These are phyloP conservation scores for Juncus effusus DNA, from an alignment of 176 grass and related monocot genomes.

Conservation along the genomic window DNA sequence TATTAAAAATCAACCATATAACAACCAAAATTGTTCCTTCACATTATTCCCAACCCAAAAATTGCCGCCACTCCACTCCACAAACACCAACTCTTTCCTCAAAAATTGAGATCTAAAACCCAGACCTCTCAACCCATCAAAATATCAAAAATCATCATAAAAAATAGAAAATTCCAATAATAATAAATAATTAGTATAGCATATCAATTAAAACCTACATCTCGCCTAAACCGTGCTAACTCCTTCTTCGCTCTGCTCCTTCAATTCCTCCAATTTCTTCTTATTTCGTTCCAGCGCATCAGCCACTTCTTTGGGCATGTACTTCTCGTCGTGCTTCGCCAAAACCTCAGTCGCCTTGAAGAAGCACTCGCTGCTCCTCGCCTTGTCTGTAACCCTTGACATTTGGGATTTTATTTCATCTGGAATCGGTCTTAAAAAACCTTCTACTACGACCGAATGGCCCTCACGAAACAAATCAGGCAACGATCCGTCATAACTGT, in stretches of 20 bases:
- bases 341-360: conserved; percentile 76
- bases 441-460: conserved; percentile 91
- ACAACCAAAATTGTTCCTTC: conserved; percentile 20
- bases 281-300: conserved; percentile 91
- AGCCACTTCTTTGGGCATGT: conserved; percentile 98
- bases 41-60: conserved; percentile 43
- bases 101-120: conserved; percentile 13
- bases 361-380: conserved; percentile 52
- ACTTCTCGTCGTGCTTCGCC: conserved; percentile 99
- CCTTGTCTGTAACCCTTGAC: conserved; percentile 61
- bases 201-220: too few species aligned
- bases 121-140: neutral
- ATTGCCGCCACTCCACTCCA: conserved; percentile 7
- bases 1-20: conserved; percentile 25
- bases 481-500: conserved; percentile 62
- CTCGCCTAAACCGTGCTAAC: too few species aligned
- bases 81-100: too few species aligned
- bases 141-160: neutral
- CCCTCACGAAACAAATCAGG: conserved; percentile 96
- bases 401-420: conserved; percentile 35
- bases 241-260: conserved; percentile 18
- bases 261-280: conserved; percentile 50
- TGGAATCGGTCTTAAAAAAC: conserved; percentile 58
- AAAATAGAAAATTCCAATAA: too few species aligned
- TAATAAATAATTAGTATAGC: too few species aligned